Base-by-base conservation (phyloP, 352 stramenopile genomes). In the Phytophthora cactorum region DNA sequence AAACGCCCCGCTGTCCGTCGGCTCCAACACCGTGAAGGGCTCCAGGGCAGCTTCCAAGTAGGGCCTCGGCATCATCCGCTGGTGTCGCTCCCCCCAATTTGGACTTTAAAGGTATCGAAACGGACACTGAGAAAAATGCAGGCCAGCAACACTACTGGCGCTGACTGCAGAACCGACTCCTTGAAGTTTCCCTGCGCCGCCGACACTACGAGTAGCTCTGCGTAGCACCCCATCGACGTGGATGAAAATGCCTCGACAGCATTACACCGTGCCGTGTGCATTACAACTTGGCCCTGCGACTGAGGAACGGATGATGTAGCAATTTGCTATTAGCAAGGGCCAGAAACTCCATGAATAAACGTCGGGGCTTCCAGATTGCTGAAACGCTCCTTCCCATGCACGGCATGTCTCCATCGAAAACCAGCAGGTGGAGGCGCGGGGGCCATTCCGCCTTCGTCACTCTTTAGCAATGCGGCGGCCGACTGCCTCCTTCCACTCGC, bases 401-500 rank as follows among this genome's bases (percentile, higher is more conserved):
- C 51, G 25, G 29, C 49, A 31, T 65, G 61, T 57, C 52, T 45
- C 46, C 28, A 54, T 22, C 28, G 36, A 52, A 62, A 55, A 56
- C 44, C 52, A 39, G 51, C 36, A 44, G 29, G 39, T 67, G 29
- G 31, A 53, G 22, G 22, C 22, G 22, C 22, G 22, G 22, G 29
- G 27, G 28, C 15, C 61, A 58, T 39, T 69, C 38, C 28, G n/a
- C 47, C n/a, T 69, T 59, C 45, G 15, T 32, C 61, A 28, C 56
- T 7, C 51, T 32, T 14, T 44, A 44, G 53, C 39, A 47, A 75
- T 75, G 68, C 67, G 62, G 31, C 45, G 56, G 51, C 56, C 67
- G 6, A 58, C 34, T 39, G 55, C 62, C 43, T 59, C 66, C 11
- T 59, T 55, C 54, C 49, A 56, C 31, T 62, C 55, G 22, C 44